Conservation (phyloP, 2,329 filamentous ascomycete genomes). For the Calycina herbarum region DNA sequence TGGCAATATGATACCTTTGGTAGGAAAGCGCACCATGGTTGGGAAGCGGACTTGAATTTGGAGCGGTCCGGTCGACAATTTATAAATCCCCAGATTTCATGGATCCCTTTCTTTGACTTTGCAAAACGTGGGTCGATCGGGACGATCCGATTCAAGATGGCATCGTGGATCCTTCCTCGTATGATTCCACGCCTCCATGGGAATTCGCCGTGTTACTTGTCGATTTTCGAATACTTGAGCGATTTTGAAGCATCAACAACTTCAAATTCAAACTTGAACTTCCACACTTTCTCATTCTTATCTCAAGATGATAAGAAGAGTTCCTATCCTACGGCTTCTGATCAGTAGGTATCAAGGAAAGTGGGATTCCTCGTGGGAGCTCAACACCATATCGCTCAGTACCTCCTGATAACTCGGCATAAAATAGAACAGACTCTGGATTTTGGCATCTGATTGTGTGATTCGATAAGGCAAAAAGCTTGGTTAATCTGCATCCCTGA, state of each 20-base stretch:
- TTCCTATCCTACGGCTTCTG: not conserved
- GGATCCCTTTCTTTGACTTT: not conserved
- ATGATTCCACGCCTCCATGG: not conserved
- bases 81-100: not conserved
- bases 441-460: not conserved
- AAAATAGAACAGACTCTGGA: not conserved
- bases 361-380: not conserved
- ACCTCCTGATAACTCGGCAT: not conserved
- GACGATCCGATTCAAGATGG: not conserved
- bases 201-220: not conserved
- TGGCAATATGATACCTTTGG: not conserved
- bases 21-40: not conserved
- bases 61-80: not conserved
- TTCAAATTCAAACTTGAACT: not conserved
- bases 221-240: not conserved
- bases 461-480: constrained; percentile 1
- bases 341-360: not conserved
- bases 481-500: not conserved
- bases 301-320: not conserved
- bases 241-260: not conserved
- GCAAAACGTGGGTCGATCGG: not conserved
- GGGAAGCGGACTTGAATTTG: not conserved
- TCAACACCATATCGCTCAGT: not conserved
- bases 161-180: not conserved
- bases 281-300: not conserved